Conservation (phyloP, 805 yeast genomes). For the Saccharomycopsis sp. region DNA sequence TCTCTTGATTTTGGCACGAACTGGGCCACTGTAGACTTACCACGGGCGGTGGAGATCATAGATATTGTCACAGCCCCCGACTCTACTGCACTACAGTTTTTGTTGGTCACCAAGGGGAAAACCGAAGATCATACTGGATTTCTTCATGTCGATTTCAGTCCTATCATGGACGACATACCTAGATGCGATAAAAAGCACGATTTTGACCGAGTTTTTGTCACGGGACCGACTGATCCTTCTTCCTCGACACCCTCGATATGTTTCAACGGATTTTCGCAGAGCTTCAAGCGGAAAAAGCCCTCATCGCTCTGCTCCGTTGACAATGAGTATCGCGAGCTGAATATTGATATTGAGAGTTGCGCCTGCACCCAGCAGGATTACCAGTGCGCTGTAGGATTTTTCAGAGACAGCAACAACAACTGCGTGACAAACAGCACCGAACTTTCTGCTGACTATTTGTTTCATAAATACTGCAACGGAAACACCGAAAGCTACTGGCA, state of each 20-base stretch:
- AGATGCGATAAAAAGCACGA: conserved; percentile 22
- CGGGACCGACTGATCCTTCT: conserved; percentile 34
- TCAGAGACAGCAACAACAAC: conserved; percentile 29
- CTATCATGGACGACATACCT: conserved; percentile 6
- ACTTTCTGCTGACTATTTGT: conserved; percentile 1
- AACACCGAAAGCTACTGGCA: conserved; percentile 9
- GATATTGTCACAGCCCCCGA: conserved; percentile 52
- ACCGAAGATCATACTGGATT: conserved; percentile 21
- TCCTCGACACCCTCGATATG: conserved; percentile 35
- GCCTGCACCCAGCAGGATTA: conserved; percentile 55
- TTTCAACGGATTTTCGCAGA: conserved; percentile 61
- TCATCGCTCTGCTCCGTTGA: conserved; percentile 44
- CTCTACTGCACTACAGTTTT: conserved; percentile 56
- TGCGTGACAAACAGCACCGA: conserved; percentile 38
- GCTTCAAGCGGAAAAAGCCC: conserved; percentile 53
- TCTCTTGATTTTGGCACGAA: conserved; percentile 70
- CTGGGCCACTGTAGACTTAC: conserved; percentile 50
- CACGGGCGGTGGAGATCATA: conserved; percentile 34
- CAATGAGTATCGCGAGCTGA: background rate
- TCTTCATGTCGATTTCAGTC: conserved; percentile 6
- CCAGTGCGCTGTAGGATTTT: conserved; percentile 58
- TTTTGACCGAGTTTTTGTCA: conserved; percentile 52
- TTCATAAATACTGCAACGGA: conserved; percentile 13
- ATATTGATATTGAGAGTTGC: conserved; percentile 46
- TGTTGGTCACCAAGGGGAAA: conserved; percentile 38